Evolutionary conservation across 2,329 filamentous ascomycete genomes (phyloP), one percentile per base, ranked within the genome.

Genomic region (Diaporthe vaccinii): DNA sequence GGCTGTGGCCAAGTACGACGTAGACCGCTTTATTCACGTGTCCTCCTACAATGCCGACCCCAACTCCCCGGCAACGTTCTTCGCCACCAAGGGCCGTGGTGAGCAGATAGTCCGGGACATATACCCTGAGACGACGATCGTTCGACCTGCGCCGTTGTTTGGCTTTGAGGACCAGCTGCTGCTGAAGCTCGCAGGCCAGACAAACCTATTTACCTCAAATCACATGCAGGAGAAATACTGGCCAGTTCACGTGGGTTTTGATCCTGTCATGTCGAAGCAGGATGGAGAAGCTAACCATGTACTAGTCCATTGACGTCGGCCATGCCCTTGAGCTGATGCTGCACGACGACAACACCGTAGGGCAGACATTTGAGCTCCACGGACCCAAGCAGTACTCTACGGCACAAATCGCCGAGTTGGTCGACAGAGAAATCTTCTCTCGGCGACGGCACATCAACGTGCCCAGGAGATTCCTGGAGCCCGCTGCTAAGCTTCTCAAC

Each of bases 81-180:
- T 94, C 85, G 89, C 93, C 76, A 98, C 95, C 79, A 99, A 99
- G 91, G 96, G 89, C 76, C 91, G 89, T 82, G 94, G 94, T 79
- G 97, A 99, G 87, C 88, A 93, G 82, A 91, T 97, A 67, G 97
- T 93, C 61, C 93, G 96, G 77, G 91, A 90, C 80, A 96, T 98
- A 83, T 99, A 95, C 88, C 97, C 97, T 36, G 97, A 99, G 86
- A 98, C 97, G 25, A 99, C 97, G 61, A 95, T 99, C 80, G 97
- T 99, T 78, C 92, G 97, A 78, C 97, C 97, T 59, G 94, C 96
- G 17, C 97, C 96, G 72, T 91, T 98, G 84, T 99, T 98, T 82
- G 97, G 97, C 49, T 98, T 95, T 82, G 97, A 99, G 85, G 97
- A 99, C 85, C 93, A 93, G 81, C 91, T 99, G 59, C 91, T 99